Conservation (phyloP, 306 rosid species). For the Dryas alaskensis region DNA sequence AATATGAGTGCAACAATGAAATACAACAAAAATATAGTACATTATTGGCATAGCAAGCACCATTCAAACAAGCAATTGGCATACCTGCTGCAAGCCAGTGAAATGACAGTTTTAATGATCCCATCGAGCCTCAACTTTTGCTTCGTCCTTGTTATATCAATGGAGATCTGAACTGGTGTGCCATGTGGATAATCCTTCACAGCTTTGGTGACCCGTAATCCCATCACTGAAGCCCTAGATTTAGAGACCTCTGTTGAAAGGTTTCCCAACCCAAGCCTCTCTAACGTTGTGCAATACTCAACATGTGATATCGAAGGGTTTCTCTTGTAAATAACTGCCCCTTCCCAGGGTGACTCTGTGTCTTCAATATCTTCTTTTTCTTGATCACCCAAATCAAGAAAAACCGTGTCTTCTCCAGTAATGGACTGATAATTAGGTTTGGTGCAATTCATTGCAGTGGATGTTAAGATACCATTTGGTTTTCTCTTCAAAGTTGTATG, state of each 20-base stretch:
- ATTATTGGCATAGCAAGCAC: not conserved
- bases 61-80: constrained; percentile 8
- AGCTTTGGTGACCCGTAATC: constrained; percentile 66
- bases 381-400: constrained; percentile 43
- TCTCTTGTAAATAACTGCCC: constrained; percentile 80
- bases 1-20: not conserved
- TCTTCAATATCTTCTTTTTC: constrained; percentile 48
- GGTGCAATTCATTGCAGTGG: constrained; percentile 34
- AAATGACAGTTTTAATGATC: constrained; percentile 73
- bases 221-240: constrained; percentile 74
- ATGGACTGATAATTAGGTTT: constrained; percentile 32
- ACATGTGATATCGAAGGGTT: constrained; percentile 54
- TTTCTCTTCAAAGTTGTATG: constrained; percentile 19
- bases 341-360: constrained; percentile 74
- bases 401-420: constrained; percentile 29
- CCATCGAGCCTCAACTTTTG: constrained; percentile 87
- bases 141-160: constrained; percentile 69
- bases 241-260: constrained; percentile 70
- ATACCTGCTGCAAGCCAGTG: constrained; percentile 78
- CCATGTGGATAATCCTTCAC: constrained; percentile 77
- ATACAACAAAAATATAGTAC: not conserved
- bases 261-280: constrained; percentile 75
- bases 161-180: constrained; percentile 87
- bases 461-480: constrained; percentile 19
- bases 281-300: constrained; percentile 92